Evolutionary conservation across 2,329 filamentous ascomycete genomes (phyloP).

Genomic region (Chaetomium globosum): DNA sequence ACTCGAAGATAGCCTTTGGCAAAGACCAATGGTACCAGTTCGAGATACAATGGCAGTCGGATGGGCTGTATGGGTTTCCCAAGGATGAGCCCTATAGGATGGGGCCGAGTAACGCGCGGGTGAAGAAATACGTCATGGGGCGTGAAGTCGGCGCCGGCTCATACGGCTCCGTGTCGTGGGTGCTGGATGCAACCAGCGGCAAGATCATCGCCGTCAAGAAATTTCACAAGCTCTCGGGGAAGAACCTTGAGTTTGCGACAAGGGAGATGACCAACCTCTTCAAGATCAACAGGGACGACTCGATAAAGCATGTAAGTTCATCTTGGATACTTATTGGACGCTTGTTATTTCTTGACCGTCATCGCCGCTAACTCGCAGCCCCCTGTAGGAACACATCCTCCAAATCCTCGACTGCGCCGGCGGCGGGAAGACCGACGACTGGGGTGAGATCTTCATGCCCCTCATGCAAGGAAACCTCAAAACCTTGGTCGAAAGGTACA

Average conservation of each 20-base stretch:
- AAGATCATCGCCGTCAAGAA: conserved; percentile 39
- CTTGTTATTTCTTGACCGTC: not conserved
- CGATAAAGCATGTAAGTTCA: conserved; percentile 33
- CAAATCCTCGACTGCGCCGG: conserved; percentile 33
- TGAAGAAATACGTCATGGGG: conserved; percentile 36
- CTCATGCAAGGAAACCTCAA: conserved; percentile 35
- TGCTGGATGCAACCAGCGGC: conserved; percentile 35
- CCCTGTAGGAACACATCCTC: conserved; percentile 35
- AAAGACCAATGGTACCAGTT: conserved; percentile 36
- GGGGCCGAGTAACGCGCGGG: conserved; percentile 29
- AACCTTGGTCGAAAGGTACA: conserved; percentile 23
- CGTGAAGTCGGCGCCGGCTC: conserved; percentile 35
- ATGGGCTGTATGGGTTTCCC: conserved; percentile 33
- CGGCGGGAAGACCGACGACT: conserved; percentile 28
- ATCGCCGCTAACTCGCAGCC: not conserved
- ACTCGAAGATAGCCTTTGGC: conserved; percentile 37
- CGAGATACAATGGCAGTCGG: conserved; percentile 35
- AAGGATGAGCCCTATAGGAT: conserved; percentile 32
- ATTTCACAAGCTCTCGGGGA: conserved; percentile 37
- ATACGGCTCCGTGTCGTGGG: conserved; percentile 37
- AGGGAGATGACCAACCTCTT: conserved; percentile 38
- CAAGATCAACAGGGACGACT: conserved; percentile 31
- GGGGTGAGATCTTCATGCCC: conserved; percentile 37
- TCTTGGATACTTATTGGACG: not conserved
- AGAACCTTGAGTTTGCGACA: conserved; percentile 36